Conservation (phyloP, 2,329 filamentous ascomycete genomes). For the Talaromyces sp. region DNA sequence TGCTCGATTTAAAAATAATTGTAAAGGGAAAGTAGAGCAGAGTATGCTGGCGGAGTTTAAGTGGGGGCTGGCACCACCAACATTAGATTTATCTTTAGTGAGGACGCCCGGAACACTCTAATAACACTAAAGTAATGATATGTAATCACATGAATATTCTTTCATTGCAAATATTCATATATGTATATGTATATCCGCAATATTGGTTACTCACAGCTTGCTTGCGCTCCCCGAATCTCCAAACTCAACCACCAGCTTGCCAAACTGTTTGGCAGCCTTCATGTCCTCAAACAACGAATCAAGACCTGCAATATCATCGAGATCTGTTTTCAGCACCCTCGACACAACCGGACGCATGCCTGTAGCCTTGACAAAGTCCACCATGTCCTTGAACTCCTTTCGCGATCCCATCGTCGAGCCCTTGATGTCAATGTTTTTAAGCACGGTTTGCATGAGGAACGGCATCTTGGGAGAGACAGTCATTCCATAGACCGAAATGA, state of each 20-base stretch:
- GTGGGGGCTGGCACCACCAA: not conserved
- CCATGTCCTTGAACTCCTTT: slow-evolving; percentile 86
- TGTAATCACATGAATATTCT: not conserved
- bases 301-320: slow-evolving; percentile 73
- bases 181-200: not conserved
- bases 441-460: slow-evolving; percentile 74
- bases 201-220: slow-evolving; percentile 23
- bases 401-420: slow-evolving; percentile 90
- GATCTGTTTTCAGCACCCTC: slow-evolving; percentile 59
- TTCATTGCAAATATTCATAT: not conserved
- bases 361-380: slow-evolving; percentile 69
- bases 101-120: too few species aligned
- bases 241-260: slow-evolving; percentile 80
- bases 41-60: not conserved
- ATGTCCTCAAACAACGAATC: slow-evolving; percentile 82
- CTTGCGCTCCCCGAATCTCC: slow-evolving; percentile 30
- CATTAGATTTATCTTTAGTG: too few species aligned
- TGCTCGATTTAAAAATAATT: not conserved
- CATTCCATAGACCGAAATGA: slow-evolving; percentile 90
- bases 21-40: not conserved
- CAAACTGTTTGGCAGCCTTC: slow-evolving; percentile 80
- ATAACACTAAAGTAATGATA: too few species aligned
- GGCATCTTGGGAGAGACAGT: slow-evolving; percentile 79
- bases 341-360: slow-evolving; percentile 74
- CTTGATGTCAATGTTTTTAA: slow-evolving; percentile 81